Evolutionary conservation across 2,329 filamentous ascomycete genomes (phyloP).

Genomic region (Alternaria ethzedia): DNA sequence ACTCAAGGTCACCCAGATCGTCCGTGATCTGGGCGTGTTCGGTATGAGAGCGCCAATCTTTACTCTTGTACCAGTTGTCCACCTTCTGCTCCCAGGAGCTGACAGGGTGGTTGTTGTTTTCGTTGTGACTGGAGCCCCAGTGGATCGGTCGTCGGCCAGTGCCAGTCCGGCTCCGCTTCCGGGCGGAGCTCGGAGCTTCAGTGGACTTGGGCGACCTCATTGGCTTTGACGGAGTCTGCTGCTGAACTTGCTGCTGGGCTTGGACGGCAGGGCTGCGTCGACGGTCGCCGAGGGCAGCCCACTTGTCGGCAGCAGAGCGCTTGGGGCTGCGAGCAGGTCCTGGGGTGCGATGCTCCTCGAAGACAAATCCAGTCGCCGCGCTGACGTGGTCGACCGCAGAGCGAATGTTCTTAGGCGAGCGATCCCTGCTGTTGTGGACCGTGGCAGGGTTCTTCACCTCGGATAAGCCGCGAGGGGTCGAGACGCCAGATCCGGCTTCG

Average conservation of each 20-base stretch:
- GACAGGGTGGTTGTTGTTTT: constrained; percentile 27
- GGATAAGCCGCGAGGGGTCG: constrained; percentile 60
- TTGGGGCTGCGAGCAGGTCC: constrained; percentile 64
- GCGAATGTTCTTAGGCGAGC: constrained; percentile 42
- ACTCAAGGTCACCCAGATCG: constrained; percentile 83
- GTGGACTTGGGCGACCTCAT: constrained; percentile 45
- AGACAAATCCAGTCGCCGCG: constrained; percentile 74
- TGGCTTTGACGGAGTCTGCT: constrained; percentile 51
- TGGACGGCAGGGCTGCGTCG: constrained; percentile 68
- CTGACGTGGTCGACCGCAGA: constrained; percentile 69
- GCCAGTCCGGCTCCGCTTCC: constrained; percentile 49
- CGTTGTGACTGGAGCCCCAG: constrained; percentile 45
- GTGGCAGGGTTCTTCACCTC: constrained; percentile 62
- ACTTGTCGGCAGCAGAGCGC: constrained; percentile 76
- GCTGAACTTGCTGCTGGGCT: constrained; percentile 46
- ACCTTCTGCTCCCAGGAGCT: constrained; percentile 46
- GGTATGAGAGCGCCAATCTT: constrained; percentile 58
- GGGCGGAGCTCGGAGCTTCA: constrained; percentile 42
- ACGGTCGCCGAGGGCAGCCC: constrained; percentile 85
- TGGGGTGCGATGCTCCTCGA: constrained; percentile 65
- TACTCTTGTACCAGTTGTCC: constrained; percentile 53
- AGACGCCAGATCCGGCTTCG: constrained; percentile 52
- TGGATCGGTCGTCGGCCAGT: constrained; percentile 48
- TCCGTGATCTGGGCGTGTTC: constrained; percentile 53
- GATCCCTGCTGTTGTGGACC: constrained; percentile 57